Conservation (phyloP, 805 yeast species). For the Metschnikowia noctiluminum region DNA sequence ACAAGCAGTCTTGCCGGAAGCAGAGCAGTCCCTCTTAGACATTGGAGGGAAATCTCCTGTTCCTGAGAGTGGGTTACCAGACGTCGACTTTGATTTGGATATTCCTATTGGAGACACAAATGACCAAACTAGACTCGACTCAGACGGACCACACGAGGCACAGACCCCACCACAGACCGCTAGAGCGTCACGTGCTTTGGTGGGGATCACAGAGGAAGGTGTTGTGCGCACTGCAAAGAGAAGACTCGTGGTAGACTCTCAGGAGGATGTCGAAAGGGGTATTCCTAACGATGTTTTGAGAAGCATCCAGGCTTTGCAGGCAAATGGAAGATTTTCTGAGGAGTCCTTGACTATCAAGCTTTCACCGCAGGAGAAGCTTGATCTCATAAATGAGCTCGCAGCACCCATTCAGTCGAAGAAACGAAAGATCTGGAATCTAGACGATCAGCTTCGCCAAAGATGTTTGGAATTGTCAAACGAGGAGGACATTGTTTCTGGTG, state of each 20-base stretch:
- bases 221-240: slow-evolving; percentile 45
- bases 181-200: slow-evolving; percentile 26
- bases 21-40: slow-evolving; percentile 18
- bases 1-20: slow-evolving; percentile 14
- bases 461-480: slow-evolving; percentile 27
- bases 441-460: slow-evolving; percentile 26
- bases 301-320: slow-evolving; percentile 27
- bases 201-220: slow-evolving; percentile 40
- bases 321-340: slow-evolving; percentile 17
- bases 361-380: slow-evolving; percentile 31
- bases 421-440: slow-evolving; percentile 30
- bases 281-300: slow-evolving; percentile 33
- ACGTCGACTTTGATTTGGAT: slow-evolving; percentile 28
- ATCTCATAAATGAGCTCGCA: slow-evolving; percentile 33
- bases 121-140: slow-evolving; percentile 2
- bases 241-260: slow-evolving; percentile 44
- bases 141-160: slow-evolving; percentile 21
- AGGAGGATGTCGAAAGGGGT: slow-evolving; percentile 43
- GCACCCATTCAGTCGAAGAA: slow-evolving; percentile 27
- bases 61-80: slow-evolving; percentile 18
- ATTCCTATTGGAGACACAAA: slow-evolving; percentile 9
- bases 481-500: slow-evolving; percentile 16
- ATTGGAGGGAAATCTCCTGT: slow-evolving; percentile 11
- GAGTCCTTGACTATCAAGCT: slow-evolving; percentile 27
- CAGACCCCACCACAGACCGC: slow-evolving; percentile 20